A percentile compares a stretch with the other conserved stretches of the same genome.
These are phyloP conservation scores for Tremella mesenterica DNA, from an alignment of 768 basidiomycete species.

Conservation along the genomic window DNA sequence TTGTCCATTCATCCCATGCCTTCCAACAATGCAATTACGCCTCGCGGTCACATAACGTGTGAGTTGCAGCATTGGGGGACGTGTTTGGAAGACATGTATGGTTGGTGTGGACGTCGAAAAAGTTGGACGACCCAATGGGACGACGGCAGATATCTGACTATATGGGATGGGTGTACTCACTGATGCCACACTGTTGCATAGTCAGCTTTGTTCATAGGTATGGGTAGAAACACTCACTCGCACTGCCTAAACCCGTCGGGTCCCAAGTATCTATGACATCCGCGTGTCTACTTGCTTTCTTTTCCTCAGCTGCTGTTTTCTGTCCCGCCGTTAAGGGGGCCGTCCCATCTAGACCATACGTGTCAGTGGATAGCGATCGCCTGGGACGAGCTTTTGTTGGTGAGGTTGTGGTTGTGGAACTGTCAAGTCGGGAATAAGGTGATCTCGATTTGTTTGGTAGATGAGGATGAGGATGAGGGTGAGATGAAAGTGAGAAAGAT, in stretches of 20 bases:
- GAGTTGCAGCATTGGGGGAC: too few species aligned
- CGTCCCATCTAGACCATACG: slow-evolving; percentile 21
- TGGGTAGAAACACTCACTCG: slow-evolving; percentile 24
- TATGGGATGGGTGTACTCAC: slow-evolving; percentile 10
- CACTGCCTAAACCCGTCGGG: slow-evolving; percentile 42
- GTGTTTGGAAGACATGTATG: too few species aligned
- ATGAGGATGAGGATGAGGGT: slow-evolving; percentile 1
- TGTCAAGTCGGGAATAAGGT: slow-evolving; percentile 9
- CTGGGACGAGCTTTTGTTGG: slow-evolving; percentile 18
- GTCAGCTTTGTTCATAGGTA: not conserved
- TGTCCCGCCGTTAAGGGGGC: slow-evolving; percentile 29
- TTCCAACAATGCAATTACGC: too few species aligned
- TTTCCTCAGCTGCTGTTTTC: slow-evolving; percentile 30
- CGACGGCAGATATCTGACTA: too few species aligned
- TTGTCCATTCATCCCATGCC: too few species aligned
- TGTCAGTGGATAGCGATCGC: slow-evolving; percentile 37
- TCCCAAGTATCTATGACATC: slow-evolving; percentile 45
- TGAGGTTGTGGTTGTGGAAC: slow-evolving; percentile 18
- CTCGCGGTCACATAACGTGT: too few species aligned
- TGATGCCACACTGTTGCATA: slow-evolving; percentile 41
- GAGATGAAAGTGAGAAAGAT: not conserved
- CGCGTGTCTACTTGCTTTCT: slow-evolving; percentile 40
- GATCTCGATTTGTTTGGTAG: not conserved
- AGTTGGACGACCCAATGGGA: too few species aligned
- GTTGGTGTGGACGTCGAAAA: too few species aligned